These are phyloP conservation scores for Yarrowia sp. DNA, from an alignment of 805 yeast genomes.

Conservation along the genomic window DNA sequence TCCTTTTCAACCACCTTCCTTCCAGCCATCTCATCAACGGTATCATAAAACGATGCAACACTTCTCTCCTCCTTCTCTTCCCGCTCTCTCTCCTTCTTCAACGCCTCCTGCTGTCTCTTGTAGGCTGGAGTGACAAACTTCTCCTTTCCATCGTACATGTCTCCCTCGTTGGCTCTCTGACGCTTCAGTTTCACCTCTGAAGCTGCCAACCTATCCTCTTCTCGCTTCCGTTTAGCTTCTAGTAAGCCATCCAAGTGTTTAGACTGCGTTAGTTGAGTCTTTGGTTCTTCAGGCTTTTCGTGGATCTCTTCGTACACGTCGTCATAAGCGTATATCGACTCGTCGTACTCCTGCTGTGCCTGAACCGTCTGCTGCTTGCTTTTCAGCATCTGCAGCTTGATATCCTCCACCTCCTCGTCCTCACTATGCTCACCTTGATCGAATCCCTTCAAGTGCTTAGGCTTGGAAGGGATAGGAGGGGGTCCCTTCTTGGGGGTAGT, in stretches of 20 bases:
- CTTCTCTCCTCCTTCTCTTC: conserved; percentile 42
- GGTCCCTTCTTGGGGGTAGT: conserved; percentile 38
- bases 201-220: conserved; percentile 55
- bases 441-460: conserved; percentile 38
- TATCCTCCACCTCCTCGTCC: conserved; percentile 8
- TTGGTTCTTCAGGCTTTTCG: conserved; percentile 42
- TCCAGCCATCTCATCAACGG: conserved; percentile 17
- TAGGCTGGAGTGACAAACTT: conserved; percentile 60
- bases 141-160: conserved; percentile 52
- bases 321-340: conserved; percentile 54
- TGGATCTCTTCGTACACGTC: conserved; percentile 58
- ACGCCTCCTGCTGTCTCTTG: conserved; percentile 51
- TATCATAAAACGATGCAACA: conserved; percentile 15
- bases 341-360: conserved; percentile 29
- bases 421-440: conserved; percentile 37
- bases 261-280: conserved; percentile 38
- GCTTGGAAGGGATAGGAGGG: conserved; percentile 42
- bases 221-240: conserved; percentile 56
- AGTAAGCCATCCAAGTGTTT: conserved; percentile 54
- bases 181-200: conserved; percentile 50
- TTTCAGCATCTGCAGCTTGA: conserved; percentile 1
- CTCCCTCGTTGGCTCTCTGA: conserved; percentile 54
- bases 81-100: conserved; percentile 42
- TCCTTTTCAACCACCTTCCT: too few relatives aligned
- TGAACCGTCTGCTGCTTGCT: conserved; percentile 1